Evolutionary conservation across 371 early-diverging fungal species (phyloP).

Genomic region (Dinochytrium kinnereticum): DNA sequence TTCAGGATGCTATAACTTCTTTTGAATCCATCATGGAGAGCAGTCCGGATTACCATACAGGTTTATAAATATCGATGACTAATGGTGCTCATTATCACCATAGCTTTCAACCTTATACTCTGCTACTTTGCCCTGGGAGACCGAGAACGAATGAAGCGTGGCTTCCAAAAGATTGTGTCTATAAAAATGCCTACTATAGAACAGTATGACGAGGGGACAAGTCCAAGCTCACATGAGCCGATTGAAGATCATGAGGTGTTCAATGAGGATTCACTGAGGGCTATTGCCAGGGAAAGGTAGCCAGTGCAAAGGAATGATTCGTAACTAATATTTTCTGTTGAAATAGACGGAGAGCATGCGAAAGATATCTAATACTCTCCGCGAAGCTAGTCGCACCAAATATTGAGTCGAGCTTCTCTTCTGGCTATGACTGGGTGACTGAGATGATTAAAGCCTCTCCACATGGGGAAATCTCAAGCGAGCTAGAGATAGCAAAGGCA

Average conservation of each 20-base stretch:
- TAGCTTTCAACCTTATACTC: conserved; percentile 59
- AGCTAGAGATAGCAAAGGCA: conserved; percentile 63
- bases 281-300: conserved; percentile 50
- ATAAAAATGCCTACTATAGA: conserved; percentile 47
- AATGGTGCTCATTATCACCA: background rate
- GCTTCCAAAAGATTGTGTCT: conserved; percentile 52
- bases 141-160: conserved; percentile 54
- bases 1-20: conserved; percentile 61
- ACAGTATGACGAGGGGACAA: conserved; percentile 48
- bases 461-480: conserved; percentile 51
- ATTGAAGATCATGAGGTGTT: conserved; percentile 59
- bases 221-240: conserved; percentile 35
- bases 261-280: conserved; percentile 53
- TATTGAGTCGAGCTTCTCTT: conserved; percentile 42
- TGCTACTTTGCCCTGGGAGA: conserved; percentile 65
- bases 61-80: conserved; percentile 23
- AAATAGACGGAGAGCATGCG: conserved; percentile 36
- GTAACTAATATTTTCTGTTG: background rate
- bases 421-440: conserved; percentile 58
- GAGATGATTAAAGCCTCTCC: conserved; percentile 53
- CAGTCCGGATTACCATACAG: conserved; percentile 56
- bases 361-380: conserved; percentile 51
- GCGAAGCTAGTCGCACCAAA: conserved; percentile 58
- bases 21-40: conserved; percentile 62
- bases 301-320: too few species aligned